phyloP scores from a whole-genome alignment of 2,329 filamentous ascomycete species.

The Macrophomina phaseolina region DNA sequence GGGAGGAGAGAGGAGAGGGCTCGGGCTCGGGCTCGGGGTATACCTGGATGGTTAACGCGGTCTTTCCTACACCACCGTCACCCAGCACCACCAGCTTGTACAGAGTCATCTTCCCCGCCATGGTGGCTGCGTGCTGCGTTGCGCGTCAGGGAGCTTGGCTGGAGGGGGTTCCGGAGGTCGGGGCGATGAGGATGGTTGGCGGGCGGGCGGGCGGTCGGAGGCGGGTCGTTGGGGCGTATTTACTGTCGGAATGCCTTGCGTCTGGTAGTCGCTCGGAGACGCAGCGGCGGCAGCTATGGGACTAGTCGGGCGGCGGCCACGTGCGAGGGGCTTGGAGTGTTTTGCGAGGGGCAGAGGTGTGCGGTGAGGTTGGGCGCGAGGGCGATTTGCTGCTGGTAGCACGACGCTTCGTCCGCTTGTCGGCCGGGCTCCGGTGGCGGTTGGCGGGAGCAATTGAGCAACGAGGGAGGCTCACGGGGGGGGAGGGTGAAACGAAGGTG shows the following conservation, averaged over 20 bases:
- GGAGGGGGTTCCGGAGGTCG: not conserved
- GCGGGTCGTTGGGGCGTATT: constrained; percentile 20
- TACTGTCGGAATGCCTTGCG: constrained; percentile 13
- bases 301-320: constrained; percentile 25
- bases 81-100: constrained; percentile 96
- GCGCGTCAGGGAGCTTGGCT: constrained; percentile 25
- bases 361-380: constrained; percentile 20
- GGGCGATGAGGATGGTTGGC: constrained; percentile 9
- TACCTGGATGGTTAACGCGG: constrained; percentile 88
- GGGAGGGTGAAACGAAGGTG: constrained; percentile 28
- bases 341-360: constrained; percentile 23
- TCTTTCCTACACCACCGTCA: constrained; percentile 93
- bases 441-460: constrained; percentile 19
- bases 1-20: not conserved
- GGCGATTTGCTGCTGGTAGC: constrained; percentile 22
- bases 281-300: constrained; percentile 22
- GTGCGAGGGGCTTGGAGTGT: constrained; percentile 8
- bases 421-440: constrained; percentile 9
- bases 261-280: constrained; percentile 15
- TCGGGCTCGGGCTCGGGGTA: constrained; percentile 55
- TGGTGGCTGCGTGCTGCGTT: constrained; percentile 49
- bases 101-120: constrained; percentile 93
- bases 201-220: constrained; percentile 5
- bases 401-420: constrained; percentile 18
- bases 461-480: constrained; percentile 23